These are phyloP conservation scores for Pichia cabralensis DNA, from an alignment of 805 yeast genomes.

Conservation along the genomic window DNA sequence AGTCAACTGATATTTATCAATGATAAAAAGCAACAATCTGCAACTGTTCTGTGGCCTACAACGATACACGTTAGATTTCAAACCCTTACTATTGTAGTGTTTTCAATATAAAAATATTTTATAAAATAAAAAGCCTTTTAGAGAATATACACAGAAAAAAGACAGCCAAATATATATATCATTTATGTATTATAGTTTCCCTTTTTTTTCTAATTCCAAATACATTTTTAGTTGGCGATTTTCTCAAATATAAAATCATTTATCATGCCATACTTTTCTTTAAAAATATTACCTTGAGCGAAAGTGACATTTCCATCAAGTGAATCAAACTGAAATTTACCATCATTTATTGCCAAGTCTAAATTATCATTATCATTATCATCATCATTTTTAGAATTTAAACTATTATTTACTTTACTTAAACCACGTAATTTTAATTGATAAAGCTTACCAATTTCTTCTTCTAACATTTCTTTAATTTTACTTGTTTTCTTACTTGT, in stretches of 20 bases:
- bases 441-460: constrained; percentile 50
- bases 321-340: constrained; percentile 49
- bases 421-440: constrained; percentile 35
- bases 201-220: too few species aligned
- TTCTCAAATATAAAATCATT: constrained; percentile 71
- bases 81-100: too few species aligned
- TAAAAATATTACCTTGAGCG: constrained; percentile 61
- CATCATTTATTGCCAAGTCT: constrained; percentile 34
- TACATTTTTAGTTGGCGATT: constrained; percentile 43
- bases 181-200: too few species aligned
- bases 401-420: constrained; percentile 35
- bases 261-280: constrained; percentile 47
- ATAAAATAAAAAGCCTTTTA: too few species aligned
- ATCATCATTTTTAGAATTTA: constrained; percentile 20
- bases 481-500: constrained; percentile 64
- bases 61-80: too few species aligned
- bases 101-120: too few species aligned
- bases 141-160: too few species aligned
- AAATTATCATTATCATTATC: constrained; percentile 25
- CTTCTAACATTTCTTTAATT: constrained; percentile 49
- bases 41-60: too few species aligned
- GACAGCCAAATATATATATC: too few species aligned
- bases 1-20: too few species aligned
- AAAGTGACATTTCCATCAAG: constrained; percentile 69
- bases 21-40: too few species aligned